These are phyloP conservation scores for Leucocoprinus leucothites DNA, from an alignment of 768 basidiomycete genomes.

Conservation along the genomic window DNA sequence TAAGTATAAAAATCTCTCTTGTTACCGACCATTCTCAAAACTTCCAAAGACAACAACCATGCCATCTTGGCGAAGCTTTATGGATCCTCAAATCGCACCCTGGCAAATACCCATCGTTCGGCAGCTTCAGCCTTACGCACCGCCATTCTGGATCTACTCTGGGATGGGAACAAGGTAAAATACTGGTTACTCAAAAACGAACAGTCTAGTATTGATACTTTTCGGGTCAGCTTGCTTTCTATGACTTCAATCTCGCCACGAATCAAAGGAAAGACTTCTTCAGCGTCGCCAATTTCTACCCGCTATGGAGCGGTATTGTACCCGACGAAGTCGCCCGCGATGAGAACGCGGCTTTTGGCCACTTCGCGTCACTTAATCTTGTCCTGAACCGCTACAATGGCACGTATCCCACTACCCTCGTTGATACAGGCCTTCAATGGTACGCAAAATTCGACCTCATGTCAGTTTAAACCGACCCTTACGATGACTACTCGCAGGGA, in stretches of 20 bases:
- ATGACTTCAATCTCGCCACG: conserved; percentile 81
- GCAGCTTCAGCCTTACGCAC: conserved; percentile 56
- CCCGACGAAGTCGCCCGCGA: conserved; percentile 64
- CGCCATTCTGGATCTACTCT: conserved; percentile 82
- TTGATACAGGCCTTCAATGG: conserved; percentile 83
- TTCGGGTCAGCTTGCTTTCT: conserved; percentile 63
- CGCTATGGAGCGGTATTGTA: conserved; percentile 84
- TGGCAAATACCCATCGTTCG: conserved; percentile 46
- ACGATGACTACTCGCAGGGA: conserved; percentile 47
- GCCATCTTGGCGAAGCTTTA: conserved; percentile 61
- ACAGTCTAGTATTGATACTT: neutral
- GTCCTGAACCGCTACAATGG: conserved; percentile 87
- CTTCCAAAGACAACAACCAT: conserved; percentile 60
- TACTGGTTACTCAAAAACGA: neutral
- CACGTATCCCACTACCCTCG: conserved; percentile 76
- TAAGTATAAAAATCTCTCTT: conserved; percentile 31
- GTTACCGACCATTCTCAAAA: neutral
- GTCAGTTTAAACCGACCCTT: neutral
- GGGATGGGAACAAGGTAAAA: conserved; percentile 67
- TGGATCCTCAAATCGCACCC: conserved; percentile 36
- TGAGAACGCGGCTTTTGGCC: conserved; percentile 58
- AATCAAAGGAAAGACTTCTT: conserved; percentile 64
- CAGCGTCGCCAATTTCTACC: conserved; percentile 78
- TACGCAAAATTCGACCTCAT: conserved; percentile 19
- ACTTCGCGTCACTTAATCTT: conserved; percentile 74